Conservation (phyloP, 2,329 filamentous ascomycete species). For the Periconia sp. region DNA sequence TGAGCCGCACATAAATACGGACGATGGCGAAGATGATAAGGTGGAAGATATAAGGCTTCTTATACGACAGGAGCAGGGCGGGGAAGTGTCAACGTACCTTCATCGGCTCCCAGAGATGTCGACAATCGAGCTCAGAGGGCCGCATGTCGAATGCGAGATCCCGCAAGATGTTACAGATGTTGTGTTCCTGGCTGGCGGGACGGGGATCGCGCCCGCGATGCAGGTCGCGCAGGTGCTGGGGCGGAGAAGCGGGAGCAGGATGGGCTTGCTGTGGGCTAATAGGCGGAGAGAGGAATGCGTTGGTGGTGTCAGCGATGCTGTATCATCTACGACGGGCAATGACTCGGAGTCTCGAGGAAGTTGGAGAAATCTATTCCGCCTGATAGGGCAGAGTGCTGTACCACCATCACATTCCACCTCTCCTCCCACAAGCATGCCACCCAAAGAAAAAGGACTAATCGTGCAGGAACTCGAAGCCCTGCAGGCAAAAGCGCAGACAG, state of each 20-base stretch:
- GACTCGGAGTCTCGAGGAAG: constrained; percentile 15
- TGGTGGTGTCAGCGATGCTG: constrained; percentile 58
- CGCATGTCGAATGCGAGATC: constrained; percentile 68
- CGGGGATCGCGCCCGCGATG: constrained; percentile 86
- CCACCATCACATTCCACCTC: background rate
- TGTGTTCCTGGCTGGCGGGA: constrained; percentile 88
- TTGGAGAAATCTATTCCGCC: constrained; percentile 30
- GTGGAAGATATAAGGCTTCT: constrained; percentile 65
- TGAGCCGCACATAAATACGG: constrained; percentile 32
- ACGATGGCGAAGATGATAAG: constrained; percentile 19
- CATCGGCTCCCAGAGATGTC: constrained; percentile 64
- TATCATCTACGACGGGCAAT: constrained; percentile 7
- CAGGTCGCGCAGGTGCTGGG: constrained; percentile 72
- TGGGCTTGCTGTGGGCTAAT: constrained; percentile 84
- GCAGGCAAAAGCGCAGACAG: constrained; percentile 45
- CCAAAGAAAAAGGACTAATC: constrained; percentile 49
- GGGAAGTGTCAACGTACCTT: constrained; percentile 85
- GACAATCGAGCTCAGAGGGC: constrained; percentile 75
- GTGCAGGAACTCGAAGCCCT: constrained; percentile 65
- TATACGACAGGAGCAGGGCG: constrained; percentile 74
- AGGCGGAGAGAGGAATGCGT: constrained; percentile 65
- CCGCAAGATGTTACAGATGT: constrained; percentile 59
- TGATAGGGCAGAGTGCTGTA: constrained; percentile 9
- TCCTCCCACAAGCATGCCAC: background rate
- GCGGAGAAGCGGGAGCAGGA: constrained; percentile 44